phyloP scores from a whole-genome alignment of 1,284 basidiomycete genomes.

The Cutaneotrichosporon sp. region DNA sequence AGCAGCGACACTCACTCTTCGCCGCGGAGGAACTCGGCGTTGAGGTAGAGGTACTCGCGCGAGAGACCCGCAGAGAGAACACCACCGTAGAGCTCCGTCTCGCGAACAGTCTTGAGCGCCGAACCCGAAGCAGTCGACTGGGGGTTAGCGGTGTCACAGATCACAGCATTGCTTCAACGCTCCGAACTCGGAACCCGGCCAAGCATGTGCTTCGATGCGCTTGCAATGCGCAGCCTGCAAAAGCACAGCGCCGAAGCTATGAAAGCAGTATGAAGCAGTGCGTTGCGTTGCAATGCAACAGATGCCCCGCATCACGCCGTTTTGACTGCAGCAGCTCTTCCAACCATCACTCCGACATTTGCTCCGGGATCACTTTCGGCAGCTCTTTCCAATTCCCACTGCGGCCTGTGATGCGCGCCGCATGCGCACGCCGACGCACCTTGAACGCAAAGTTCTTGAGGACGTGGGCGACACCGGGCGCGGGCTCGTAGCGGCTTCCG shows the following conservation, averaged over 20 bases:
- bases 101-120: conserved; percentile 82
- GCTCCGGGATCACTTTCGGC: no score
- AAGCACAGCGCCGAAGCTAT: no score
- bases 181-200: no score
- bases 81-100: conserved; percentile 91
- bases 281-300: no score
- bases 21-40: conserved; percentile 89
- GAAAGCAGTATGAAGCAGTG: no score
- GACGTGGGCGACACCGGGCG: conserved; percentile 80
- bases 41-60: conserved; percentile 85
- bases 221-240: no score
- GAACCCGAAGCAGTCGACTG: conserved; percentile 76
- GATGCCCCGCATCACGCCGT: no score
- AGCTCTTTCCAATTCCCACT: no score
- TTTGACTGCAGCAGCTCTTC: no score
- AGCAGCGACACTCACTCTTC: conserved; percentile 99
- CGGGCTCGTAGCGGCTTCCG: conserved; percentile 77
- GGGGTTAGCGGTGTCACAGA: neutral
- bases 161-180: no score
- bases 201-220: no score
- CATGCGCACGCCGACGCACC: conserved; percentile 53
- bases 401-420: neutral
- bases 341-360: no score
- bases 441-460: conserved; percentile 97
- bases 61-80: conserved; percentile 79